Evolutionary conservation across 2,329 filamentous ascomycete genomes (phyloP), one percentile per base, ranked within the genome.

Genomic region (Colletotrichum musicola): DNA sequence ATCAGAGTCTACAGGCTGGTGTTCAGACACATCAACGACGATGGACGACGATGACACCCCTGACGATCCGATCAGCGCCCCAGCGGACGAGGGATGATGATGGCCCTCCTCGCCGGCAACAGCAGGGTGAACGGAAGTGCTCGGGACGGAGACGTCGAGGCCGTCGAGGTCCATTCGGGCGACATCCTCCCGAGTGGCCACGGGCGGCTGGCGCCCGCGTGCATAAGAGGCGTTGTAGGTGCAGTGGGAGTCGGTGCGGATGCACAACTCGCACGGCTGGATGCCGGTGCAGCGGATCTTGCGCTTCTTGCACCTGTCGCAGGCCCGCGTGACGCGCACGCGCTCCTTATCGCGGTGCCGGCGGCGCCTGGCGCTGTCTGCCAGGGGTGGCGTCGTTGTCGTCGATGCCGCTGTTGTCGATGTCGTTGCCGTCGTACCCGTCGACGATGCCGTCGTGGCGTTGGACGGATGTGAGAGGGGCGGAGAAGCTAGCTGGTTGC

Each of bases 171-270:
- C 40, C 55, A 59, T 62, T 40, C 56, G 53, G 62, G 49, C 60
- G 40, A 62, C 58, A 63, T 68, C 49, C 64, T 69, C 50, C 65
- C 72, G 54, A 64, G 55, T 57, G 30, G 79, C 73, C 44, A 84
- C 76, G 35, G 80, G 78, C 7, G 83, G 82, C 40, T 82, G 67
- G 70, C 83, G 76, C 4, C 83, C 83, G 69, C 85, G 77, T 18
- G 80, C 83, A 71, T 88, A 87, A 0, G 80, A 78, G 20, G 85
- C 84, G 25, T 82, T 81, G 71, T 84, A 88, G 18, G 83, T 82
- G 74, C 85, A 88, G 14, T 71, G 69, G 6, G 73, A 71, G 27
- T 73, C 75, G 18, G 75, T 74, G 40, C 77, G 77, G 53, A 75
- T 75, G 64, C 77, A 79, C 7, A 75, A 73, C 16, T 76, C 77